These are phyloP conservation scores for Aegilops speltoides DNA, from an alignment of 176 grass and related monocot genomes.

Conservation along the genomic window DNA sequence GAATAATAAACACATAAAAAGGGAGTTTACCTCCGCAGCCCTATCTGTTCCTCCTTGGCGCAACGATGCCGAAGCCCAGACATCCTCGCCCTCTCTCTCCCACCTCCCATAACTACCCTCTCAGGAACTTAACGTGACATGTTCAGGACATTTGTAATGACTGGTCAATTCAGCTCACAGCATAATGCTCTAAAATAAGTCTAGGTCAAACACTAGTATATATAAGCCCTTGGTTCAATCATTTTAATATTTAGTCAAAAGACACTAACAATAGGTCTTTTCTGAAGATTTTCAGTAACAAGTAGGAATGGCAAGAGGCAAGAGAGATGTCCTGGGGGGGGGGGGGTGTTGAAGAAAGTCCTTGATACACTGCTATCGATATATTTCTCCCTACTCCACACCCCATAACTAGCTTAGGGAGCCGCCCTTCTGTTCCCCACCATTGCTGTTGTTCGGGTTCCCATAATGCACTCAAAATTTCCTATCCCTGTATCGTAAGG, in stretches of 20 bases:
- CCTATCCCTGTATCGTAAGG: not conserved
- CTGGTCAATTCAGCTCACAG: not conserved
- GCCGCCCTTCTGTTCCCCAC: not conserved
- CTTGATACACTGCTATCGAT: not conserved
- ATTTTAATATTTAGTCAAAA: not conserved
- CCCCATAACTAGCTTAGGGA: not conserved
- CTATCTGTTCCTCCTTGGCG: not conserved
- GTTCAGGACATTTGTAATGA: not conserved
- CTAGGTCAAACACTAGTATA: not conserved
- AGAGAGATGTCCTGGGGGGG: not conserved
- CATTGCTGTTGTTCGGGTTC: not conserved
- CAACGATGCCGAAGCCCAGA: not conserved
- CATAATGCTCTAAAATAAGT: not conserved
- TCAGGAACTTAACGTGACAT: not conserved
- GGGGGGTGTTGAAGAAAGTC: not conserved
- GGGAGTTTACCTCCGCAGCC: not conserved
- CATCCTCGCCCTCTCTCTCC: not conserved
- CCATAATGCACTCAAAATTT: not conserved
- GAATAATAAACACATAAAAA: not conserved
- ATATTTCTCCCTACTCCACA: not conserved
- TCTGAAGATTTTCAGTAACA: not conserved
- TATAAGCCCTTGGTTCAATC: conserved; percentile 11
- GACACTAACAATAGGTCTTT: not conserved
- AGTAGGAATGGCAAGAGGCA: not conserved
- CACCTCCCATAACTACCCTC: not conserved